These are phyloP conservation scores for Candida glucosophila DNA, from an alignment of 1,139 yeast species.

Conservation along the genomic window DNA sequence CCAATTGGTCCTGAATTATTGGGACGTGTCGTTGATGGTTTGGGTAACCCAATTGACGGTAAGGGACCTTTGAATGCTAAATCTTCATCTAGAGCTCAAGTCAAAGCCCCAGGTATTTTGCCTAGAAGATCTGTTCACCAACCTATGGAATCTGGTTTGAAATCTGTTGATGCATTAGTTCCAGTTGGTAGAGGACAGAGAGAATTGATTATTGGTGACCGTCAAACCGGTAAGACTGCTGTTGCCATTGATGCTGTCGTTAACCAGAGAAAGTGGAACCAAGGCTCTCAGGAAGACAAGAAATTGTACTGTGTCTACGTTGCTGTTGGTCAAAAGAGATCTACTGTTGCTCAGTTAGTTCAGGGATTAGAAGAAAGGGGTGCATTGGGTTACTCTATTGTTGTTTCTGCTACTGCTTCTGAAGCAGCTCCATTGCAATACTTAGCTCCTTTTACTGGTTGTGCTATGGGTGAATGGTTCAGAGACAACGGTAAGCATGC, in stretches of 20 bases:
- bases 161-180: conserved; percentile 98
- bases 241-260: conserved; percentile 97
- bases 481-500: conserved; percentile 99
- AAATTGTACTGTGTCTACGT: conserved; percentile 99
- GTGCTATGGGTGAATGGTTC: conserved; percentile 99
- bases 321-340: conserved; percentile 99
- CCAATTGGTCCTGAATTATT: conserved; percentile 97
- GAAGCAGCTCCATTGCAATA: conserved; percentile 99
- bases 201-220: conserved; percentile 99
- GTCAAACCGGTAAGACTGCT: conserved; percentile 99
- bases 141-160: conserved; percentile 99
- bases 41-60: conserved; percentile 99
- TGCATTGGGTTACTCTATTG: conserved; percentile 94
- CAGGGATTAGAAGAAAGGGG: conserved; percentile 98
- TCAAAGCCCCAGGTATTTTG: conserved; percentile 99
- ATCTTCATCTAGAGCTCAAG: conserved; percentile 89
- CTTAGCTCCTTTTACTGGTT: conserved; percentile 99
- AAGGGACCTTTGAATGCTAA: conserved; percentile 95
- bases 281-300: conserved; percentile 89
- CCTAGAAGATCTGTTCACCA: conserved; percentile 98
- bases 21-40: conserved; percentile 99
- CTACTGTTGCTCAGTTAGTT: conserved; percentile 98
- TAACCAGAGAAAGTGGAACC: conserved; percentile 99
- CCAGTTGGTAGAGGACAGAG: conserved; percentile 99
- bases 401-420: conserved; percentile 99